A percentile compares a stretch with the other conserved stretches of the same genome.
Conservation (phyloP, 2,329 filamentous ascomycete genomes). For the Aureobasidium pullulans region DNA sequence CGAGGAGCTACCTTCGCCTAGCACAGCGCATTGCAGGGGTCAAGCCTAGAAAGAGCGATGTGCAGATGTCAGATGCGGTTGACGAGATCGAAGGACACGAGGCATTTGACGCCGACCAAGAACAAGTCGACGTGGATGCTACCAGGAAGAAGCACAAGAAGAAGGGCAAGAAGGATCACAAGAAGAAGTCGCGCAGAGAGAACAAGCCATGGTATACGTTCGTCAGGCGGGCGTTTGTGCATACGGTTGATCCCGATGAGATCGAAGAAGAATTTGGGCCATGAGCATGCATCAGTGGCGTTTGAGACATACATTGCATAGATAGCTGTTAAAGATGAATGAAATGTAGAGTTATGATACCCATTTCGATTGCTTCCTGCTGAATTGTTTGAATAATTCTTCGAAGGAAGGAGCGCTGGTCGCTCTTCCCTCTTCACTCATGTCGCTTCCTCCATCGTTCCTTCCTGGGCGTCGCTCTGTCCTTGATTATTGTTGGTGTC, state of each 20-base stretch:
- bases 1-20: slow-evolving; percentile 70
- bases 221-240: slow-evolving; percentile 70
- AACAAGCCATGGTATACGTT: slow-evolving; percentile 71
- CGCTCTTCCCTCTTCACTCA: no score
- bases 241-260: slow-evolving; percentile 59
- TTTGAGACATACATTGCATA: background rate
- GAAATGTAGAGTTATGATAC: background rate
- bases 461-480: no score
- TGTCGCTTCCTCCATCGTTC: no score
- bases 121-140: slow-evolving; percentile 23
- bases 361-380: background rate
- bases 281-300: slow-evolving; percentile 8
- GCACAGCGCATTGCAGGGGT: slow-evolving; percentile 67
- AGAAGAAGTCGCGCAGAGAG: slow-evolving; percentile 47
- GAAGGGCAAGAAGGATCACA: slow-evolving; percentile 35
- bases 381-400: no score
- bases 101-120: slow-evolving; percentile 23
- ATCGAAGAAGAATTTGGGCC: slow-evolving; percentile 41
- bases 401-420: no score
- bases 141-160: slow-evolving; percentile 29
- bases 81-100: slow-evolving; percentile 22
- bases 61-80: slow-evolving; percentile 1
- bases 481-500: no score
- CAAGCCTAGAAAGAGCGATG: slow-evolving; percentile 26
- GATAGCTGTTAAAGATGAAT: background rate